phyloP scores from a whole-genome alignment of 2,329 filamentous ascomycete genomes.

The Bipolaris victoriae region DNA sequence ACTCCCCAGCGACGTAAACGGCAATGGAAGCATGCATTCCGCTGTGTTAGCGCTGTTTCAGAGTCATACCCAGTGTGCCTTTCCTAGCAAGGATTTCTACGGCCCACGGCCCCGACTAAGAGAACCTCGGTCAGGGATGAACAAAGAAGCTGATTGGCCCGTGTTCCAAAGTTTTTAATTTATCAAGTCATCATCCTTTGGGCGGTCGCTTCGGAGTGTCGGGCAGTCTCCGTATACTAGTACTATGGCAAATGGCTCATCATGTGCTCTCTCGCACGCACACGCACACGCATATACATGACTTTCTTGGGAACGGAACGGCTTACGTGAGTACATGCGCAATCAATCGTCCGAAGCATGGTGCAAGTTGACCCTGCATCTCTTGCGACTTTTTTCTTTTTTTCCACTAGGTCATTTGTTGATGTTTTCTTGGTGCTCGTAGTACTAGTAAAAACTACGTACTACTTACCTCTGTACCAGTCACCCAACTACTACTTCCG shows the following conservation, averaged over 20 bases:
- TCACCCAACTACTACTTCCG: no score
- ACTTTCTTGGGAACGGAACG: background rate
- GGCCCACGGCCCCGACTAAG: background rate
- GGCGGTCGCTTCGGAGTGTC: background rate
- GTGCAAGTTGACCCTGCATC: background rate
- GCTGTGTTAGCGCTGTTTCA: constrained; percentile 11
- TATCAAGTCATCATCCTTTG: background rate
- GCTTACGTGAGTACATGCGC: background rate
- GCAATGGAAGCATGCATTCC: background rate
- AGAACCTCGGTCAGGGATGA: background rate
- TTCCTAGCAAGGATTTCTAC: background rate
- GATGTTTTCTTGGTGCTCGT: no score
- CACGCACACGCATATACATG: background rate
- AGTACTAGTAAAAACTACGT: no score
- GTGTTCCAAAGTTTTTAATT: background rate
- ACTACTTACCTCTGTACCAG: no score
- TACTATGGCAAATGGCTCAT: background rate
- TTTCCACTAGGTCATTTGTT: background rate
- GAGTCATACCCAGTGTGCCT: constrained; percentile 9
- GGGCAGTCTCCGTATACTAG: background rate
- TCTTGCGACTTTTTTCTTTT: background rate
- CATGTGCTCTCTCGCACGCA: background rate
- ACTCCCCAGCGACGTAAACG: background rate
- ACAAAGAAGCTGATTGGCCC: background rate
- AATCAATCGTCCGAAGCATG: background rate